Evolutionary conservation across 2,329 filamentous ascomycete species (phyloP), one percentile per base, ranked within the genome.

Genomic region (Ceratocystis colombiana): DNA sequence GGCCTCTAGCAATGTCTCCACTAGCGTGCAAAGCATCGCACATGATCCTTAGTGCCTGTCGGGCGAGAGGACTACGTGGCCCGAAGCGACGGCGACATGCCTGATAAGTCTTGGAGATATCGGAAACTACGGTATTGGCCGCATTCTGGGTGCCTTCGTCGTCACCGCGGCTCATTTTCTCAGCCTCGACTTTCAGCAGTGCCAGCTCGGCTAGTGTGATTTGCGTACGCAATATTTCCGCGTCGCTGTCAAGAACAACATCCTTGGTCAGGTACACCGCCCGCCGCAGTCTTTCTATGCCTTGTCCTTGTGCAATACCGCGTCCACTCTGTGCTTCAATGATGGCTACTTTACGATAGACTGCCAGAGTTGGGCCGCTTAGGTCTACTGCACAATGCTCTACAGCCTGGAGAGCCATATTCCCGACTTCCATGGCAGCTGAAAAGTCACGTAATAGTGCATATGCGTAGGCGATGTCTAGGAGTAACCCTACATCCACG

Each of bases 401-500:
- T 30, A 59, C 28, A 8, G 55, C 55, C 15, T n/a, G 30, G n/a
- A 59, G 55, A 6, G 55, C 55, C 30, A 59, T 59, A n/a, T 59
- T 15, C 12, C 55, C 55, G 55, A 59, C 55, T 37, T 59, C 55
- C 30, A 33, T 7, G 8, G 55, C 55, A 37, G 55, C 55, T 59
- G 30, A 28, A 37, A 25, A 59, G 28, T 59, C 30, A 33, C 55
- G 25, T 59, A 25, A 59, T 37, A 59, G 55, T 25, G 55, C 25
- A 37, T 59, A 59, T 59, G 55, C 55, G n/a, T 59, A 33, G 55
- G 55, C 28, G 15, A 59, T 59, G 17, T 59, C 55, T 33, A 59
- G 28, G 30, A 59, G 55, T 20, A 59, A 33, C 15, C 25, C 28
- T 59, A 22, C 55, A 59, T 59, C 55, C 7, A n/a, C 55, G 12